These are phyloP conservation scores for Pseudozyma hubeiensis DNA, from an alignment of 1,284 basidiomycete genomes.

Conservation along the genomic window DNA sequence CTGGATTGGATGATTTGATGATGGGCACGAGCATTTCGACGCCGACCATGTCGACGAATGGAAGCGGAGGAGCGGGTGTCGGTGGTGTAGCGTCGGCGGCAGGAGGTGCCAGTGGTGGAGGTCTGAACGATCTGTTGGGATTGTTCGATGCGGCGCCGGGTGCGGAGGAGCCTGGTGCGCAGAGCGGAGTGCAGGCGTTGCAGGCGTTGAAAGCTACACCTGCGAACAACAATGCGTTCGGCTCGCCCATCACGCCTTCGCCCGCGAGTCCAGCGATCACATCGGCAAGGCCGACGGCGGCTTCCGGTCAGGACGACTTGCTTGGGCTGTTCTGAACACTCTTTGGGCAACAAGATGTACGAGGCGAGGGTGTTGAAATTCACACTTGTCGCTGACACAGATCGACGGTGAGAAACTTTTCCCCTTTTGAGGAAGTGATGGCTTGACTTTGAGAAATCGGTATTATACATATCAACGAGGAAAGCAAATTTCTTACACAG, in stretches of 20 bases:
- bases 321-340: slow-evolving; percentile 46
- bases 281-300: slow-evolving; percentile 8
- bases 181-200: slow-evolving; percentile 53
- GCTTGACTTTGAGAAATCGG: neutral
- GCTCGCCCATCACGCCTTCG: slow-evolving; percentile 12
- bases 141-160: slow-evolving; percentile 61
- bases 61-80: slow-evolving; percentile 7
- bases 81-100: neutral
- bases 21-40: slow-evolving; percentile 30
- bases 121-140: slow-evolving; percentile 61
- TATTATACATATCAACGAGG: too few relatives aligned
- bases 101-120: slow-evolving; percentile 11
- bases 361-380: neutral
- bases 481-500: too few relatives aligned
- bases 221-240: slow-evolving; percentile 10
- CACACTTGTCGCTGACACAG: too few relatives aligned
- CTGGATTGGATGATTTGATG: slow-evolving; percentile 61
- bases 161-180: slow-evolving; percentile 50
- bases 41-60: slow-evolving; percentile 2
- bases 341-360: neutral
- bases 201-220: slow-evolving; percentile 32
- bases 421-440: neutral
- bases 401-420: too few relatives aligned
- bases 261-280: slow-evolving; percentile 4
- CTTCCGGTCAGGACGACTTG: slow-evolving; percentile 38